These are phyloP conservation scores for Tubosaeta brunneosetosa DNA, from an alignment of 768 basidiomycete species.

Conservation along the genomic window DNA sequence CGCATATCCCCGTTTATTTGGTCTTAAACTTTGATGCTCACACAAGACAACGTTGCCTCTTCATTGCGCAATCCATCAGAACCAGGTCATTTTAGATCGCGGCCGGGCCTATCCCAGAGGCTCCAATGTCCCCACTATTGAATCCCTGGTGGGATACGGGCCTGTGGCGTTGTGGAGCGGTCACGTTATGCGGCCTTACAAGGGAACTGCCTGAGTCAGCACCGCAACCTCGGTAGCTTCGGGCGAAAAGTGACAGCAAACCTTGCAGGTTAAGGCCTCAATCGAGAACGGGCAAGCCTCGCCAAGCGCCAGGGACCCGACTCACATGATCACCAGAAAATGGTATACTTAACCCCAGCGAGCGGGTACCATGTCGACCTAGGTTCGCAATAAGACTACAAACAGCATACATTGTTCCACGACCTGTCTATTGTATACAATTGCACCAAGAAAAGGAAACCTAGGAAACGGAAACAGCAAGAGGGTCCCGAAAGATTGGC, in stretches of 20 bases:
- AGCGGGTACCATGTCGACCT: background rate
- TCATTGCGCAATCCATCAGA: background rate
- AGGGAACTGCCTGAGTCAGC: slow-evolving; percentile 5
- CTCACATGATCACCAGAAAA: slow-evolving; percentile 2
- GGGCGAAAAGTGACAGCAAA: slow-evolving; percentile 3
- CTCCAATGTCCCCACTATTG: background rate
- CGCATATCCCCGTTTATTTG: background rate
- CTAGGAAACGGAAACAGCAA: slow-evolving; percentile 1
- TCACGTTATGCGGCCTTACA: slow-evolving; percentile 2
- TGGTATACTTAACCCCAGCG: background rate
- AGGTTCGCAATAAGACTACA: slow-evolving; percentile 5
- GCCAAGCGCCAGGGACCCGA: background rate
- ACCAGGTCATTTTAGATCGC: background rate
- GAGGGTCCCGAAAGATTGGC: slow-evolving; percentile 7
- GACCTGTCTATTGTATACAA: slow-evolving; percentile 22
- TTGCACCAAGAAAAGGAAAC: slow-evolving; percentile 20
- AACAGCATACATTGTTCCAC: slow-evolving; percentile 19
- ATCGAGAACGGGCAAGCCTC: background rate
- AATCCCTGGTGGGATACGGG: slow-evolving; percentile 5
- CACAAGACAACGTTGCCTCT: background rate
- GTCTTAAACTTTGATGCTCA: slow-evolving; percentile 6
- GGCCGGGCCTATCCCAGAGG: background rate
- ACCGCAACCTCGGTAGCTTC: background rate
- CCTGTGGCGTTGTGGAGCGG: slow-evolving; percentile 23
- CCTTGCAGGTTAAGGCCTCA: background rate